Evolutionary conservation across 345 rosid genomes (phyloP), one percentile per base, ranked within the genome.

Genomic region (Populus simonii): DNA sequence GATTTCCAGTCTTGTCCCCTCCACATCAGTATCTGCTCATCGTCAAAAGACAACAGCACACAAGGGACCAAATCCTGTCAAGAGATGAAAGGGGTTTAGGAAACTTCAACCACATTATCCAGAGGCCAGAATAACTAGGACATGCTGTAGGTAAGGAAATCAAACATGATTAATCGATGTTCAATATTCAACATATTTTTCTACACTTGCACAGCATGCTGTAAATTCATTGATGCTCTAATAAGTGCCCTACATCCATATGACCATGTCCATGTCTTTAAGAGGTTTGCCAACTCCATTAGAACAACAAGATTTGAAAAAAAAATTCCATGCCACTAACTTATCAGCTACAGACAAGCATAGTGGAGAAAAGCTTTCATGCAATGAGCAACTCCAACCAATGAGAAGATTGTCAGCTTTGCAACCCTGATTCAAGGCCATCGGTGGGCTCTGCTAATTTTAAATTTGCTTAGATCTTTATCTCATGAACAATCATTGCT

Each of bases 11-110:
- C 87, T 62, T 61, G 84, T 77, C 98, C 99, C 83, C 99, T 89
- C 98, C 98, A 94, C 88, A 92, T 86, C 87, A 94, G 77, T 82
- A 94, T 89, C 76, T 92, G 98, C 84, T 90, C 97, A 70, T 94
- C 92, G 25, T 91, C 98, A 72, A 93, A 94, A 71, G 97, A 92
- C 81, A 94, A 81, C 76, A 94, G 92, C 81, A 93, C 90, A 11
- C 98, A 94, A 29, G 98, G 99, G 78, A 92, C 97, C 81, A 95
- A 83, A 59, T 92, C 98, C 99, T 95, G 88, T 8, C 17, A 71
- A 71, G 13, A 66, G 57, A 73, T 38, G 57, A 39, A 29, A 76
- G 61, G 43, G 36, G 11, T 47, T 75, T n/a, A 13, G 31, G 36
- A 66, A 66, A 69, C 20, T 22, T 57, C 65, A 70, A 70, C 67